A percentile compares a stretch with the other conserved stretches of the same genome.
phyloP scores from a whole-genome alignment of 2,329 filamentous ascomycete species.

The Leptoxyphium fumago region DNA sequence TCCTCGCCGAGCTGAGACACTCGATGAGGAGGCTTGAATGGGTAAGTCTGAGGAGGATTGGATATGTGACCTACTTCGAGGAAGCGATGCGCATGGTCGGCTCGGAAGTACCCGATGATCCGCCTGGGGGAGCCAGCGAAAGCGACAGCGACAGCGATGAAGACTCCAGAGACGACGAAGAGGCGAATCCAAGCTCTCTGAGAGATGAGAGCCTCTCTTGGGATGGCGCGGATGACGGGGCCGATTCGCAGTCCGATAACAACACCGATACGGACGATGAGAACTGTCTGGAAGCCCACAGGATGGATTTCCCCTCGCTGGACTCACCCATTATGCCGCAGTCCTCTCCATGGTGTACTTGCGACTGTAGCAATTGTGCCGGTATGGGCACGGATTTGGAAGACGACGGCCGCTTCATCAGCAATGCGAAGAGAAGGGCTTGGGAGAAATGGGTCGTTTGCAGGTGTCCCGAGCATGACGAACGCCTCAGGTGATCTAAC shows the following conservation, averaged over 20 bases:
- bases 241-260: conserved; percentile 10
- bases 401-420: conserved; percentile 34
- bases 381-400: conserved; percentile 30
- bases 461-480: conserved; percentile 28
- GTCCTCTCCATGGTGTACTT: conserved; percentile 32
- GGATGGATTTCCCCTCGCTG: conserved; percentile 30
- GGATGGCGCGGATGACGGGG: conserved; percentile 8
- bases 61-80: conserved; percentile 43
- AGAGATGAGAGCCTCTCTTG: neutral
- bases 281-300: conserved; percentile 23
- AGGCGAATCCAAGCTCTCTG: conserved; percentile 2
- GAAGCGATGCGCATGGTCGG: conserved; percentile 27
- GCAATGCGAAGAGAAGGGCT: conserved; percentile 35
- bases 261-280: conserved; percentile 21
- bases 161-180: conserved; percentile 12
- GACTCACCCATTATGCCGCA: conserved; percentile 31
- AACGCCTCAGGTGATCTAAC: conserved; percentile 2
- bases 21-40: conserved; percentile 45
- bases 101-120: conserved; percentile 34
- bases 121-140: conserved; percentile 26
- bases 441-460: conserved; percentile 43
- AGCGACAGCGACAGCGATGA: conserved; percentile 25
- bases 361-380: conserved; percentile 22
- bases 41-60: conserved; percentile 47
- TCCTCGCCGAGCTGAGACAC: conserved; percentile 40